Percentiles rank a stretch among this genome's conserved stretches.
Evolutionary conservation across 2,329 filamentous ascomycete genomes (phyloP).

Genomic region (Fusarium newnesense): DNA sequence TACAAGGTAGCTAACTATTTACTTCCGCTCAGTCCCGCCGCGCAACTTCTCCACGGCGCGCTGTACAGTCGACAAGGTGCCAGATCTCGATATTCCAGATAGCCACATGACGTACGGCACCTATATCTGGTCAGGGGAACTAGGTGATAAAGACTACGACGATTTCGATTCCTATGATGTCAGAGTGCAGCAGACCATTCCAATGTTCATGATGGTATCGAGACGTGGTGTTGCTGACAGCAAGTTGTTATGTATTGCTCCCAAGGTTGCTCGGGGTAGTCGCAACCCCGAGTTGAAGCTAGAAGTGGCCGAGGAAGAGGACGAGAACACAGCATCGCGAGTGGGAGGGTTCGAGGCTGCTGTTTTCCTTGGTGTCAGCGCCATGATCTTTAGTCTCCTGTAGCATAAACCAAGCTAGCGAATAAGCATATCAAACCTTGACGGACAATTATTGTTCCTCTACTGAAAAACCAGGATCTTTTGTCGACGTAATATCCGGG

Average conservation of each 20-base stretch:
- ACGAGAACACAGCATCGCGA: not conserved
- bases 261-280: not conserved
- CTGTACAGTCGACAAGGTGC: not conserved
- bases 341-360: not conserved
- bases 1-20: not conserved
- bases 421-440: not conserved
- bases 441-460: not conserved
- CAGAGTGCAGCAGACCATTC: not conserved
- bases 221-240: rapidly evolving
- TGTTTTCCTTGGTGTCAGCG: not conserved
- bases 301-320: not conserved
- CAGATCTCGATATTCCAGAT: not conserved
- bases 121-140: rapidly evolving
- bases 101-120: not conserved
- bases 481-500: not conserved
- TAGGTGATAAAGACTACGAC: not conserved
- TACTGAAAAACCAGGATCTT: not conserved
- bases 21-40: not conserved
- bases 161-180: not conserved
- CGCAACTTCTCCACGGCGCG: not conserved
- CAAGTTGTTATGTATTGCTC: not conserved
- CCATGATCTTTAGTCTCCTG: not conserved
- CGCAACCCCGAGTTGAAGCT: not conserved
- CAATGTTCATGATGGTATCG: not conserved
- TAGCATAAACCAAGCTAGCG: not conserved